Evolutionary conservation across 1,284 basidiomycete genomes (phyloP).

Genomic region (Ceratobasidium theobromae): DNA sequence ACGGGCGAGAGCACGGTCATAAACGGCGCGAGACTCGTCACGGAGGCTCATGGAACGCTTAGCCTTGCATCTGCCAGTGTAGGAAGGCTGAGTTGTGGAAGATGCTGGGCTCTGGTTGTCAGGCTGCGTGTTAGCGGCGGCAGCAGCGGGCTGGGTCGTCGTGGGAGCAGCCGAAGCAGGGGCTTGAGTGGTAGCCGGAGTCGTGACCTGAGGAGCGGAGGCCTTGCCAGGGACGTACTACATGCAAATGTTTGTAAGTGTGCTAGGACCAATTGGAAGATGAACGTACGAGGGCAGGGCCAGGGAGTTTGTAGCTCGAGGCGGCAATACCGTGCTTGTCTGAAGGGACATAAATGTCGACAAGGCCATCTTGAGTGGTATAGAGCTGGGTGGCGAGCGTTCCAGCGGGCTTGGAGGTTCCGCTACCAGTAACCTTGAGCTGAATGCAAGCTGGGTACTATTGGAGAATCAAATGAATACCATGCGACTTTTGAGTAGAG

Average conservation of each 20-base stretch:
- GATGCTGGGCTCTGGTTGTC: neutral
- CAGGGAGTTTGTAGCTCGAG: conserved; percentile 12
- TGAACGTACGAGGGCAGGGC: conserved; percentile 6
- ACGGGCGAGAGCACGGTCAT: conserved; percentile 1
- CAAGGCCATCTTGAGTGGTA: neutral
- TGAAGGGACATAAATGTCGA: conserved; percentile 11
- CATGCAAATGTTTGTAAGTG: no score
- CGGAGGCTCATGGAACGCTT: neutral
- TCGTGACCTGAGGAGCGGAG: neutral
- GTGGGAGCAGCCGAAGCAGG: conserved; percentile 1
- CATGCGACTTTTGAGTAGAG: neutral
- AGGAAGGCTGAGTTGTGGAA: neutral
- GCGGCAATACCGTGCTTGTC: neutral
- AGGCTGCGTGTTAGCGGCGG: conserved; percentile 31
- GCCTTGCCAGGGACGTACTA: neutral
- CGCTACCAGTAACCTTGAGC: conserved; percentile 53
- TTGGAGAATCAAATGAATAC: conserved; percentile 40
- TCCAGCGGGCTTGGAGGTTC: neutral
- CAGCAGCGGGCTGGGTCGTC: conserved; percentile 34
- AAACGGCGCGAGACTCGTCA: conserved; percentile 12
- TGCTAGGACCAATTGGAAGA: no score
- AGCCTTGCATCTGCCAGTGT: conserved; percentile 14
- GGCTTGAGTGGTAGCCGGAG: neutral
- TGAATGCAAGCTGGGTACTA: conserved; percentile 72
- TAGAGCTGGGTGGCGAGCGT: conserved; percentile 22